Conservation (phyloP, 1,284 basidiomycete genomes). For the Sporisorium scitamineum region DNA sequence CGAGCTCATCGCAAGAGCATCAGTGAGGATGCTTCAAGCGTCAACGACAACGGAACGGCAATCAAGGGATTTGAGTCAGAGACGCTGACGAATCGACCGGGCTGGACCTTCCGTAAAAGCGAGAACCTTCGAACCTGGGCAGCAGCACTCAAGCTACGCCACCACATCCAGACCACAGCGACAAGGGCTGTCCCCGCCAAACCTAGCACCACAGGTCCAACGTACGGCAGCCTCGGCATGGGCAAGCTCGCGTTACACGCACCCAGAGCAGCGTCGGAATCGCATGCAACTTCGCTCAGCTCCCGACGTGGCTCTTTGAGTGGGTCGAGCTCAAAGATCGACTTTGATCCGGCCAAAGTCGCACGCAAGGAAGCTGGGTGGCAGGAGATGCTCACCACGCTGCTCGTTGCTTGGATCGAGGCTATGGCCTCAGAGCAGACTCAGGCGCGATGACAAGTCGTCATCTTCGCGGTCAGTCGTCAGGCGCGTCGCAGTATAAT, state of each 20-base stretch:
- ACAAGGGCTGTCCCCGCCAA: conserved; percentile 5
- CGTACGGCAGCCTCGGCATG: conserved; percentile 35
- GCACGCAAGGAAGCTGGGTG: conserved; percentile 81
- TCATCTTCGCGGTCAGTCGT: neutral
- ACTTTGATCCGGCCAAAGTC: conserved; percentile 79
- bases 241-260: conserved; percentile 43
- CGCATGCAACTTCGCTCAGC: conserved; percentile 1
- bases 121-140: conserved; percentile 56
- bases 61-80: neutral
- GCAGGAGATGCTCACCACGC: conserved; percentile 80
- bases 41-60: neutral
- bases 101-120: conserved; percentile 55
- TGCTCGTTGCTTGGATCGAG: conserved; percentile 77
- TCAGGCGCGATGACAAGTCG: neutral
- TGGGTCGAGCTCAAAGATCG: conserved; percentile 15
- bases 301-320: neutral
- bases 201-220: conserved; percentile 1
- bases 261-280: conserved; percentile 35
- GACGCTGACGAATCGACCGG: conserved; percentile 14
- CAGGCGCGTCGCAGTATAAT: too few species aligned
- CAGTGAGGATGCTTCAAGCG: conserved; percentile 2
- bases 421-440: conserved; percentile 76
- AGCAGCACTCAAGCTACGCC: conserved; percentile 49
- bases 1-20: conserved; percentile 10
- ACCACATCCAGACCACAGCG: conserved; percentile 43